Evolutionary conservation across 2,329 filamentous ascomycete species (phyloP).

Genomic region (Colletotrichum melonis): DNA sequence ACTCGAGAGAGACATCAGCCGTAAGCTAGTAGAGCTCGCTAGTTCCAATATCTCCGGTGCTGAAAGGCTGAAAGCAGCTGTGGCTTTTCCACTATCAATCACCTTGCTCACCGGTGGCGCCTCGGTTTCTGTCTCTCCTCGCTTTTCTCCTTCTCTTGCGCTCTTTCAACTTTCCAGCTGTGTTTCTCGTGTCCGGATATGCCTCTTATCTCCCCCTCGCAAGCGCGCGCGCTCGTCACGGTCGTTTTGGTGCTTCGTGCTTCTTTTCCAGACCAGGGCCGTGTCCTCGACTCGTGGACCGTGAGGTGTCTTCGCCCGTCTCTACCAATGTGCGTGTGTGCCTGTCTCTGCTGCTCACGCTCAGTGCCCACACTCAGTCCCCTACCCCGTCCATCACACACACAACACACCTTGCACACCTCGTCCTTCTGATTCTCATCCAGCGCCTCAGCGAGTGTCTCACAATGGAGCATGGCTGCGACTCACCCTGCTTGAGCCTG

Average conservation of each 20-base stretch:
- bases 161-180: neutral
- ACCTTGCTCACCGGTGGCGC: neutral
- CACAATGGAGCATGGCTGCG: conserved; percentile 15
- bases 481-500: conserved; percentile 4
- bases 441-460: conserved; percentile 25
- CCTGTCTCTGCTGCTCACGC: neutral
- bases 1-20: neutral
- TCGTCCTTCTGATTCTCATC: neutral
- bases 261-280: neutral
- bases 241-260: neutral
- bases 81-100: neutral
- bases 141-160: too few relatives aligned
- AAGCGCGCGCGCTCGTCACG: neutral
- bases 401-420: neutral
- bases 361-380: neutral
- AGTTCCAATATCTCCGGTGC: neutral
- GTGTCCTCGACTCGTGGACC: neutral
- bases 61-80: conserved; percentile 12
- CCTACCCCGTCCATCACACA: neutral
- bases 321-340: too few relatives aligned
- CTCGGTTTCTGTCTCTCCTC: neutral
- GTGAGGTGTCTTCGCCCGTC: neutral
- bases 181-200: neutral
- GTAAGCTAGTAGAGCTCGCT: neutral
- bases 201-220: neutral